phyloP scores from a whole-genome alignment of 1,284 basidiomycete genomes.

The Hymenochaete sp. region DNA sequence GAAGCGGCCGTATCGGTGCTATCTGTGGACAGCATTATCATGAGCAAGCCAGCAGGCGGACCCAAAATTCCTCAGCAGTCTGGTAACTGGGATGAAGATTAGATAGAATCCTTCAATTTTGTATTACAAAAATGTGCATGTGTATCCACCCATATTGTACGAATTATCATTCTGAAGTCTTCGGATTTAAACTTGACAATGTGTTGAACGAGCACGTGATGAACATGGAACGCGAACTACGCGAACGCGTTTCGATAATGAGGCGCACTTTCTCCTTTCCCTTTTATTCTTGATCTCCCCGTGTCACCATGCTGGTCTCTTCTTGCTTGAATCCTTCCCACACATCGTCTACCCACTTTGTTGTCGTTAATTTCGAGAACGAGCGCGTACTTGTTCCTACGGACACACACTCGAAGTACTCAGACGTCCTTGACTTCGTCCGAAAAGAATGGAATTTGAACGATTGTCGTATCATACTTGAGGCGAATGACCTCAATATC shows the following conservation, averaged over 20 bases:
- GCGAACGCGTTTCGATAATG: no score
- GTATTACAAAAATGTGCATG: constrained; percentile 9
- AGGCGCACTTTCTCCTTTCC: no score
- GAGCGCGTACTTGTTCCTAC: constrained; percentile 11
- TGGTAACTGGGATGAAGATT: constrained; percentile 75
- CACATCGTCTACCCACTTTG: constrained; percentile 5
- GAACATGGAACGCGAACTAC: no score
- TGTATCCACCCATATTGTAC: neutral
- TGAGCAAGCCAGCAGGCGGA: constrained; percentile 88
- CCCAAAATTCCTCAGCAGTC: constrained; percentile 78
- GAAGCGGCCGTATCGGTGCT: constrained; percentile 93
- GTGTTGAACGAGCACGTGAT: no score
- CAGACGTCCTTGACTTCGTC: constrained; percentile 4
- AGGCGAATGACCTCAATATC: constrained; percentile 15
- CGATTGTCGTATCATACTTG: neutral
- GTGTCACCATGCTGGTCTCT: constrained; percentile 11
- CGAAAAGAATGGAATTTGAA: constrained; percentile 11
- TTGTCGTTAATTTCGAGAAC: constrained; percentile 6
- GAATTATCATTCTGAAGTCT: neutral
- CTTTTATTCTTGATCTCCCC: no score
- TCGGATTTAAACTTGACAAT: no score
- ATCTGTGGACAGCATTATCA: constrained; percentile 96
- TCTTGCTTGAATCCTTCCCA: constrained; percentile 6
- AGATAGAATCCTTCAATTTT: no score
- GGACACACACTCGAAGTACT: constrained; percentile 11